Percentiles rank a stretch among this genome's conserved stretches.
Evolutionary conservation across 1,284 basidiomycete species (phyloP).

Genomic region (Fomes fomentarius): DNA sequence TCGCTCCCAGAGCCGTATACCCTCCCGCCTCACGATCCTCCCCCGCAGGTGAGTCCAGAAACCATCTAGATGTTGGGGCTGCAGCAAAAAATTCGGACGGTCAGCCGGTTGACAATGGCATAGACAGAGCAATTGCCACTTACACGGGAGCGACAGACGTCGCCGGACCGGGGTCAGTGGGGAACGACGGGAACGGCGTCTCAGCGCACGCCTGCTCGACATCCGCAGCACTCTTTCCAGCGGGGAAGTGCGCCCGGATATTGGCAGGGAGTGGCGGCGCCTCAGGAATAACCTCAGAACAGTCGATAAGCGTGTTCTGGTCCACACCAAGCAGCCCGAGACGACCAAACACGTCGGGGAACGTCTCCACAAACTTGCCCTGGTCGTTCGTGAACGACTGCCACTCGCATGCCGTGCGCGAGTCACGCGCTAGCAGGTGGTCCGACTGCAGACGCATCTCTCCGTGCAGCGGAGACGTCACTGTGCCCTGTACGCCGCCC

Average conservation of each 20-base stretch:
- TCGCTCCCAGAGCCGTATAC: too few relatives aligned
- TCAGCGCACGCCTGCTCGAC: constrained; percentile 4
- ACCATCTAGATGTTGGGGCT: not conserved
- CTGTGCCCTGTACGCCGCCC: constrained; percentile 14
- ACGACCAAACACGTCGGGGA: not conserved
- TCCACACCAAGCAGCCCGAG: constrained; percentile 2
- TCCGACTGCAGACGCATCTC: constrained; percentile 33
- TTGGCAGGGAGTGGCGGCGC: constrained; percentile 8
- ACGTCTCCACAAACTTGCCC: constrained; percentile 23
- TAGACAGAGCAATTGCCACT: not conserved
- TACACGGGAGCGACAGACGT: constrained; percentile 3
- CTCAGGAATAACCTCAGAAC: constrained; percentile 32
- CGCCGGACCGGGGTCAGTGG: constrained; percentile 4
- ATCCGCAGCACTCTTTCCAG: constrained; percentile 1
- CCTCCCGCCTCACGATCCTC: too few relatives aligned
- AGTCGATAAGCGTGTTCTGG: constrained; percentile 11
- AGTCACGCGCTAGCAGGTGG: constrained; percentile 34
- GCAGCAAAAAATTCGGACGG: not conserved
- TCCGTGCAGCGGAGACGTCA: constrained; percentile 23
- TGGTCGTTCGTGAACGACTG: constrained; percentile 36
- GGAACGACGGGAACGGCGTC: constrained; percentile 5
- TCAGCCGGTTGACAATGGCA: not conserved
- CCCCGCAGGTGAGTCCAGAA: not conserved
- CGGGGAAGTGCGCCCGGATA: constrained; percentile 1
- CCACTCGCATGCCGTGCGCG: constrained; percentile 32